Percentiles rank a stretch among this genome's conserved stretches.
Conservation (phyloP, 2,329 filamentous ascomycete genomes). For the Pyricularia sp. region DNA sequence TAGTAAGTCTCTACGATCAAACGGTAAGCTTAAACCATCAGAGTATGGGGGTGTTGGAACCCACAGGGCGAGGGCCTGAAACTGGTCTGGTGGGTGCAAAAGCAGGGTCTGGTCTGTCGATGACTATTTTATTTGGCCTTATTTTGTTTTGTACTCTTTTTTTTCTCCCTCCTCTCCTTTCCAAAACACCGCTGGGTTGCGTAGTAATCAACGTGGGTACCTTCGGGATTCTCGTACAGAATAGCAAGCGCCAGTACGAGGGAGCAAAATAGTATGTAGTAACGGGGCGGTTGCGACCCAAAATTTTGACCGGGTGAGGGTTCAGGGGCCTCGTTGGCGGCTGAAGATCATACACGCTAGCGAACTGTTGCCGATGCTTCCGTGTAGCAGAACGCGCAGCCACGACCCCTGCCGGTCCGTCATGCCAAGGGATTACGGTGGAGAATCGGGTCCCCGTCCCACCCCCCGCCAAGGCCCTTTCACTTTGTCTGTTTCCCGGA, state of each 20-base stretch:
- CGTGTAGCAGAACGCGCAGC: slow-evolving; percentile 2
- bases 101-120: background rate
- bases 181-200: background rate
- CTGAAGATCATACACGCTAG: slow-evolving; percentile 4
- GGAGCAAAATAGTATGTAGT: background rate
- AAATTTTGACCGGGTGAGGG: background rate
- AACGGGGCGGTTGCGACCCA: background rate
- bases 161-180: background rate
- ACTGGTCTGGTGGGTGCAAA: background rate
- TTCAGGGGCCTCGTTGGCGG: background rate
- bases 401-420: background rate
- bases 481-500: background rate
- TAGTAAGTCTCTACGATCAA: background rate
- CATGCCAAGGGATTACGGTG: background rate
- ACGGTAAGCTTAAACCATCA: background rate
- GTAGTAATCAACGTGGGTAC: background rate
- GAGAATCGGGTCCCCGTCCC: background rate
- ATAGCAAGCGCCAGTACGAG: too few relatives aligned
- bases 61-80: background rate
- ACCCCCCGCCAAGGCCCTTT: background rate
- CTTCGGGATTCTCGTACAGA: too few relatives aligned
- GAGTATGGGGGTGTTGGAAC: background rate
- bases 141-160: background rate
- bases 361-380: slow-evolving; percentile 2
- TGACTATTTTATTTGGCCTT: background rate